Conservation (phyloP, 75 land plant species). For the Isoetes taiwanensis region DNA sequence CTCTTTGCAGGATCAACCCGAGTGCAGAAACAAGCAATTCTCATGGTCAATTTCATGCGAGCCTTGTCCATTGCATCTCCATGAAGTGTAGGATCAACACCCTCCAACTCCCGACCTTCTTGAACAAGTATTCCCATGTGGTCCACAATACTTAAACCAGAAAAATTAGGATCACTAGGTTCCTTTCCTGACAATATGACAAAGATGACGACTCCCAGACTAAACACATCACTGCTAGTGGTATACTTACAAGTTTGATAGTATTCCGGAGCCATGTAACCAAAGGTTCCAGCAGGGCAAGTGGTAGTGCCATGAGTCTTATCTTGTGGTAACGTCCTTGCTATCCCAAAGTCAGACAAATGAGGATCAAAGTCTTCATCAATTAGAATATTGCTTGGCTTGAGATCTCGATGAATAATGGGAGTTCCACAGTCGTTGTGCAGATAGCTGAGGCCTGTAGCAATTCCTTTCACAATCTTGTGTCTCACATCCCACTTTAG, state of each 20-base stretch:
- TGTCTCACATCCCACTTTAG: conserved; percentile 49
- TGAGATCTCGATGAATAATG: conserved; percentile 61
- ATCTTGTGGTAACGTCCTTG: conserved; percentile 36
- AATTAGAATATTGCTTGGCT: conserved; percentile 52
- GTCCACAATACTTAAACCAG: conserved; percentile 45
- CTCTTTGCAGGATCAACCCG: conserved; percentile 44
- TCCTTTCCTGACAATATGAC: conserved; percentile 49
- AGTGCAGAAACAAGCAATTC: conserved; percentile 80
- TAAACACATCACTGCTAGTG: conserved; percentile 63
- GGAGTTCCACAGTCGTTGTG: conserved; percentile 40
- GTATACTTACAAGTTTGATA: conserved; percentile 38
- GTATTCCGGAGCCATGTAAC: conserved; percentile 90
- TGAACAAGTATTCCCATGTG: conserved; percentile 45
- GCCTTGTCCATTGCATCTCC: conserved; percentile 46
- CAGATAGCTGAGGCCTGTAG: conserved; percentile 62
- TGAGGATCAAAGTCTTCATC: conserved; percentile 52
- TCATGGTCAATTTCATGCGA: conserved; percentile 62
- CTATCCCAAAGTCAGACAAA: conserved; percentile 70
- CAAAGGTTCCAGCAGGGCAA: conserved; percentile 56
- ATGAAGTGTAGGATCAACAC: conserved; percentile 39
- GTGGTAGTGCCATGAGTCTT: conserved; percentile 28
- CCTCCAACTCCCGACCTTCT: conserved; percentile 33
- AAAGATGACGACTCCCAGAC: conserved; percentile 64
- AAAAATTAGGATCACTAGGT: conserved; percentile 57
- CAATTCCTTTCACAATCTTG: conserved; percentile 47